Percentiles rank a stretch among this genome's conserved stretches.
Evolutionary conservation across 495 filamentous ascomycete species (phyloP).

Genomic region (Lasiosphaeria miniovina): DNA sequence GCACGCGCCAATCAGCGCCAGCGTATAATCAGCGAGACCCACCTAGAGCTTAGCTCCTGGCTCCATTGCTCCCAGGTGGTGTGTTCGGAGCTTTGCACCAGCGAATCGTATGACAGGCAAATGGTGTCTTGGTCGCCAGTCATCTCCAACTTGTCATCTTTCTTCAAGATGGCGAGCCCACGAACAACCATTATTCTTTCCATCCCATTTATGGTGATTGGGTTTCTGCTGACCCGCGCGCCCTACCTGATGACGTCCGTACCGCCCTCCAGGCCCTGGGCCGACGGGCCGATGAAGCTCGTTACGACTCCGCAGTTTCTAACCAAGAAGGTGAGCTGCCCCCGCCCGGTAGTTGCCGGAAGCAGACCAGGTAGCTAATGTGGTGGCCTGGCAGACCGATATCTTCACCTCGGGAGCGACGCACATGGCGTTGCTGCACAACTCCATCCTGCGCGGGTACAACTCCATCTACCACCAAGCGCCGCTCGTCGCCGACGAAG

Average conservation of each 20-base stretch:
- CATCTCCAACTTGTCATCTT: not conserved
- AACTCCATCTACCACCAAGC: slow-evolving; percentile 59
- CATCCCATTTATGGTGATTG: slow-evolving; percentile 32
- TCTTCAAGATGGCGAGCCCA: slow-evolving; percentile 17
- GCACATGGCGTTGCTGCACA: slow-evolving; percentile 58
- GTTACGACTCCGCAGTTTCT: slow-evolving; percentile 45
- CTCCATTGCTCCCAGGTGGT: not conserved
- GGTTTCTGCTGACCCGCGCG: slow-evolving; percentile 38
- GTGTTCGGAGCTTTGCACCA: not conserved
- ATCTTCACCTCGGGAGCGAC: slow-evolving; percentile 52
- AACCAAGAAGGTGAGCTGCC: slow-evolving; percentile 39
- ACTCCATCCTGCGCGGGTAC: slow-evolving; percentile 56
- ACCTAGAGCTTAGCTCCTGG: slow-evolving; percentile 7
- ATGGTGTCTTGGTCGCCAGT: slow-evolving; percentile 1
- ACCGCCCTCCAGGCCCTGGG: slow-evolving; percentile 42
- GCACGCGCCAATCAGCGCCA: slow-evolving; percentile 8
- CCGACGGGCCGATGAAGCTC: slow-evolving; percentile 47
- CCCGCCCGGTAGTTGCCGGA: not conserved
- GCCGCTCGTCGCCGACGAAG: slow-evolving; percentile 36
- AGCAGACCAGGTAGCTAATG: not conserved
- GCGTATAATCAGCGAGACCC: slow-evolving; percentile 13
- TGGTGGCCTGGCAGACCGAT: slow-evolving; percentile 34
- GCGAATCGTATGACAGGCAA: slow-evolving; percentile 20
- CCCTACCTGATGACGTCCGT: slow-evolving; percentile 42
- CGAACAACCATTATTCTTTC: slow-evolving; percentile 22